Percentiles rank a stretch among this genome's conserved stretches.
These are phyloP conservation scores for Aspergillus arachidicola DNA, from an alignment of 2,329 filamentous ascomycete species.

Conservation along the genomic window DNA sequence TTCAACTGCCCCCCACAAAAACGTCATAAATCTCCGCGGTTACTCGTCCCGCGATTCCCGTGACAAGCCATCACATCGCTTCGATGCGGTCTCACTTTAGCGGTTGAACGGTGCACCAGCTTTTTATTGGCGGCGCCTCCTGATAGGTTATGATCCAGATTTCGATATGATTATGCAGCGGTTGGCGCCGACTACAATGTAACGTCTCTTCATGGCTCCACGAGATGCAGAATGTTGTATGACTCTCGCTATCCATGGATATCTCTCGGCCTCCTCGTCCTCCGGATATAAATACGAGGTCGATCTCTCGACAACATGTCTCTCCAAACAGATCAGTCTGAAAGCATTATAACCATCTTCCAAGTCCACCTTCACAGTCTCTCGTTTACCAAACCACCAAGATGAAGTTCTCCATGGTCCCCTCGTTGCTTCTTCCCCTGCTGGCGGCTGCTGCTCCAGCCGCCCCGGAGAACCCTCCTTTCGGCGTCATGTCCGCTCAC, in stretches of 20 bases:
- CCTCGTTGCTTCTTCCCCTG: conserved; percentile 29
- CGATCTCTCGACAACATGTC: background rate
- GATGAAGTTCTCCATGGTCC: conserved; percentile 30
- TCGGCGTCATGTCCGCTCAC: conserved; percentile 48
- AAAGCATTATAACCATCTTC: background rate
- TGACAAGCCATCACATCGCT: background rate
- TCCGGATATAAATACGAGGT: conserved; percentile 9
- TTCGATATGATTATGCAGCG: background rate
- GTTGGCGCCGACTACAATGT: background rate
- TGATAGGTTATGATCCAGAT: conserved; percentile 12
- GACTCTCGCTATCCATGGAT: background rate
- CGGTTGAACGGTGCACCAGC: conserved; percentile 1
- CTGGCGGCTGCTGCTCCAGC: conserved; percentile 30
- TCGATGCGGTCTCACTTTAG: conserved; percentile 14
- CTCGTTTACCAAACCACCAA: conserved; percentile 10
- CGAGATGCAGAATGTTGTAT: conserved; percentile 4
- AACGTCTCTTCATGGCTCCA: background rate
- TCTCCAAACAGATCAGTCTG: background rate
- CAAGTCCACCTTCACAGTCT: background rate
- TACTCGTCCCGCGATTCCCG: background rate
- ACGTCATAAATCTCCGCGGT: background rate
- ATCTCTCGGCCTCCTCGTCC: background rate
- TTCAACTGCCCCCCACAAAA: background rate
- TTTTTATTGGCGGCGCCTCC: background rate
- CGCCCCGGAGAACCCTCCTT: conserved; percentile 25